These are phyloP conservation scores for Fraxinus floribunda DNA, from an alignment of 305 asterid genomes.

Conservation along the genomic window DNA sequence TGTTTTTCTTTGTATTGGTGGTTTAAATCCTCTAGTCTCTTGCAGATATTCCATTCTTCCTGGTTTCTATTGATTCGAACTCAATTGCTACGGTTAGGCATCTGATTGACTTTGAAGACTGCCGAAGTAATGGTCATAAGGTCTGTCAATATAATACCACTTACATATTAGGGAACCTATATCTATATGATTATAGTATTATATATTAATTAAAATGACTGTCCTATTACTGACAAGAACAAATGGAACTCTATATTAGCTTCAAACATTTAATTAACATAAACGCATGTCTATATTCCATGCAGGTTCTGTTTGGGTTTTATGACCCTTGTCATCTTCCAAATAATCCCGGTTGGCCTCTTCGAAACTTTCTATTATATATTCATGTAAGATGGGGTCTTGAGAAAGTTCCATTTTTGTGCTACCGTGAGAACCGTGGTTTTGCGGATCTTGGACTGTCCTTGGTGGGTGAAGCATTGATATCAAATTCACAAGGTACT, in stretches of 20 bases:
- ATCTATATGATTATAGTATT: background rate
- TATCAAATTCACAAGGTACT: slow-evolving; percentile 69
- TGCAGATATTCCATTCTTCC: slow-evolving; percentile 43
- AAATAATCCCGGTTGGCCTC: slow-evolving; percentile 91
- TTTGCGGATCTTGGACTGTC: slow-evolving; percentile 72
- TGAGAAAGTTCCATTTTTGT: slow-evolving; percentile 57
- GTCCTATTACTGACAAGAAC: background rate
- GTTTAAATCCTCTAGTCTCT: slow-evolving; percentile 23
- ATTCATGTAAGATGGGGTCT: slow-evolving; percentile 66
- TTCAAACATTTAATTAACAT: slow-evolving; percentile 1
- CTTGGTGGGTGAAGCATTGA: slow-evolving; percentile 74
- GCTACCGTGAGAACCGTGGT: slow-evolving; percentile 90
- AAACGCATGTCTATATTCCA: slow-evolving; percentile 10
- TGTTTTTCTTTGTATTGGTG: slow-evolving; percentile 10
- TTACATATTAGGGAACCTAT: background rate
- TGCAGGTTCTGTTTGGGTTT: slow-evolving; percentile 81
- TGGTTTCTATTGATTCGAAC: slow-evolving; percentile 37
- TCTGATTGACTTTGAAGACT: slow-evolving; percentile 41
- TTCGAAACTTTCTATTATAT: slow-evolving; percentile 71
- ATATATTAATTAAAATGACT: background rate
- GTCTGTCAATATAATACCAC: slow-evolving; percentile 33
- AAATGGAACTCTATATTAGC: slow-evolving; percentile 6
- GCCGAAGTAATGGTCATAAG: slow-evolving; percentile 60
- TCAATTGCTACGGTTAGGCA: slow-evolving; percentile 28
- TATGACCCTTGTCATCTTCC: slow-evolving; percentile 86